phyloP scores from a whole-genome alignment of 805 yeast genomes.

The Ogataea chonburiensis region DNA sequence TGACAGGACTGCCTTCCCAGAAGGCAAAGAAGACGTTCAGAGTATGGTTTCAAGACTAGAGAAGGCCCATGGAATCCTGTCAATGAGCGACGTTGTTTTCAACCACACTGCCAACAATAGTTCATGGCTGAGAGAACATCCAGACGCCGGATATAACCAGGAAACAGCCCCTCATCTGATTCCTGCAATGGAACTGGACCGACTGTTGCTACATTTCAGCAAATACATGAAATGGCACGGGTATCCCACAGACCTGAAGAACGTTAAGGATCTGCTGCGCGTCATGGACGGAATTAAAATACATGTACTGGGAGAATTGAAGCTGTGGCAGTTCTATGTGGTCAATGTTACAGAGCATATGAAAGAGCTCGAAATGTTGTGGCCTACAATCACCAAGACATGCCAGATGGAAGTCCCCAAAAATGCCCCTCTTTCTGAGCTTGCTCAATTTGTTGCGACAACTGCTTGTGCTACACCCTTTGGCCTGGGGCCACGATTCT shows the following conservation, averaged over 20 bases:
- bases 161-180: constrained; percentile 86
- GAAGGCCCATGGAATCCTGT: constrained; percentile 56
- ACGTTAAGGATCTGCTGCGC: constrained; percentile 52
- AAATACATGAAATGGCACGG: constrained; percentile 52
- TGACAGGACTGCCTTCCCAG: constrained; percentile 63
- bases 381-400: constrained; percentile 27
- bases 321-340: constrained; percentile 88
- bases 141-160: constrained; percentile 85
- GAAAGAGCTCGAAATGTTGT: constrained; percentile 37
- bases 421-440: constrained; percentile 44
- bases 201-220: constrained; percentile 64
- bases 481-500: constrained; percentile 47
- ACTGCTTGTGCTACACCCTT: constrained; percentile 42
- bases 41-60: constrained; percentile 50
- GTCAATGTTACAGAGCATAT: constrained; percentile 52
- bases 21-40: constrained; percentile 52
- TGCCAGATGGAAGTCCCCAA: constrained; percentile 43
- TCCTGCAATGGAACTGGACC: constrained; percentile 84
- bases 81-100: constrained; percentile 89
- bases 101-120: constrained; percentile 95
- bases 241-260: constrained; percentile 55
- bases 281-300: constrained; percentile 67
- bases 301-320: constrained; percentile 63
- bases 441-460: constrained; percentile 47
- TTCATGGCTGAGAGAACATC: constrained; percentile 77